These are phyloP conservation scores for Zizania palustris DNA, from an alignment of 202 grass and related monocot species.

Conservation along the genomic window DNA sequence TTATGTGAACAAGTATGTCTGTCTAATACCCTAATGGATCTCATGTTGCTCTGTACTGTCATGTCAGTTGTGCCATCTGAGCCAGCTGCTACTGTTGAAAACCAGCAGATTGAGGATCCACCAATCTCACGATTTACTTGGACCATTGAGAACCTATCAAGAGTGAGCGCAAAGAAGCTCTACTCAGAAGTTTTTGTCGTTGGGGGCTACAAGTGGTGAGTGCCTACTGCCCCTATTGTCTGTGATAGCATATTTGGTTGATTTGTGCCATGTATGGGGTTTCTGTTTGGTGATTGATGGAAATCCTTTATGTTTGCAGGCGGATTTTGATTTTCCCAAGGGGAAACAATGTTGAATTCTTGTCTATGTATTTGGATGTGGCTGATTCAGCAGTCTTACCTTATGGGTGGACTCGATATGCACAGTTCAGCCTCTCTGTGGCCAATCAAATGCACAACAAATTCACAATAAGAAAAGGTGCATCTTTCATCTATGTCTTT, in stretches of 20 bases:
- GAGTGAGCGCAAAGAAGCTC: slow-evolving; percentile 83
- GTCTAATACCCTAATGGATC: slow-evolving; percentile 13
- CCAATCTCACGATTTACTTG: slow-evolving; percentile 92
- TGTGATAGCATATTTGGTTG: slow-evolving; percentile 1
- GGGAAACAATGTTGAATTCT: slow-evolving; percentile 95
- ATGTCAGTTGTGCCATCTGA: slow-evolving; percentile 67
- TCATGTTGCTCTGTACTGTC: slow-evolving; percentile 25
- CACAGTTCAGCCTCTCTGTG: slow-evolving; percentile 88
- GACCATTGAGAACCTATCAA: slow-evolving; percentile 91
- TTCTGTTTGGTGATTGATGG: slow-evolving; percentile 12
- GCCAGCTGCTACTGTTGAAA: slow-evolving; percentile 72
- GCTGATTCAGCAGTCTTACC: slow-evolving; percentile 83
- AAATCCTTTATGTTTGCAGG: slow-evolving; percentile 50
- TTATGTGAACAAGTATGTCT: slow-evolving; percentile 28
- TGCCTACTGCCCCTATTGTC: slow-evolving; percentile 26
- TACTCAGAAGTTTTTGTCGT: slow-evolving; percentile 92
- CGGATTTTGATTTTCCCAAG: slow-evolving; percentile 95
- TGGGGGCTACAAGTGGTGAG: slow-evolving; percentile 90
- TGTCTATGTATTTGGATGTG: slow-evolving; percentile 99
- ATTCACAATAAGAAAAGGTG: slow-evolving; percentile 97
- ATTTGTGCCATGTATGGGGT: not conserved
- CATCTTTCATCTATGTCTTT: slow-evolving; percentile 19
- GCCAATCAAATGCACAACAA: slow-evolving; percentile 91
- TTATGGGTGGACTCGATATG: slow-evolving; percentile 98
- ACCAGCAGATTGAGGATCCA: slow-evolving; percentile 78